Evolutionary conservation across 345 rosid genomes (phyloP).

Genomic region (Aquilaria sinensis): DNA sequence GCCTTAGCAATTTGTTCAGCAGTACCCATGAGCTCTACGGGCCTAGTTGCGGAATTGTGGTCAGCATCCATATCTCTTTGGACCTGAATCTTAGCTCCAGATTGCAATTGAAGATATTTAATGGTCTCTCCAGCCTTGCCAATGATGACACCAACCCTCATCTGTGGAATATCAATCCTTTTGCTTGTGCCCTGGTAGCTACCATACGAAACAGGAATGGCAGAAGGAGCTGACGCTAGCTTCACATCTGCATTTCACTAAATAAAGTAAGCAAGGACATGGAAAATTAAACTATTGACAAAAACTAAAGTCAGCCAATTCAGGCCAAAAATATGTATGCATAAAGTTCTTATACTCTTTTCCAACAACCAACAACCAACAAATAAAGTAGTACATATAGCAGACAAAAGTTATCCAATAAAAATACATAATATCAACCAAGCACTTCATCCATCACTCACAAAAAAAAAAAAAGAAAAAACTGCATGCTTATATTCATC

Average conservation of each 20-base stretch:
- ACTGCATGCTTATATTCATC: no score
- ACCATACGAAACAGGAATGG: slow-evolving; percentile 67
- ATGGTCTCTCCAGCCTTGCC: slow-evolving; percentile 98
- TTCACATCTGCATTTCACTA: slow-evolving; percentile 41
- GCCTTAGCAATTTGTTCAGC: slow-evolving; percentile 86
- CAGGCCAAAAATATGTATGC: background rate
- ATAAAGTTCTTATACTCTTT: background rate
- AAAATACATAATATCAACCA: background rate
- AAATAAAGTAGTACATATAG: background rate
- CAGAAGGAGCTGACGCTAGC: slow-evolving; percentile 45
- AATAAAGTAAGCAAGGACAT: background rate
- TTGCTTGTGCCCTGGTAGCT: slow-evolving; percentile 65
- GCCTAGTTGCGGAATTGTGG: slow-evolving; percentile 56
- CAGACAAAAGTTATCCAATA: background rate
- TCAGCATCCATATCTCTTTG: slow-evolving; percentile 94
- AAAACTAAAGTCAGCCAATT: background rate
- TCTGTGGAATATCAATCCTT: slow-evolving; percentile 88
- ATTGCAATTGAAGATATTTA: slow-evolving; percentile 83
- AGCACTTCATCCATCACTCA: background rate
- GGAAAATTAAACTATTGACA: background rate
- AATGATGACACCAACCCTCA: slow-evolving; percentile 94
- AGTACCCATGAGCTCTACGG: slow-evolving; percentile 80
- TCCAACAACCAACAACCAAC: background rate
- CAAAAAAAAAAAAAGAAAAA: no score
- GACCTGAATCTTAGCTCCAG: slow-evolving; percentile 98